Evolutionary conservation across 148 eudicot genomes (phyloP).

Genomic region (Cornus kousa): DNA sequence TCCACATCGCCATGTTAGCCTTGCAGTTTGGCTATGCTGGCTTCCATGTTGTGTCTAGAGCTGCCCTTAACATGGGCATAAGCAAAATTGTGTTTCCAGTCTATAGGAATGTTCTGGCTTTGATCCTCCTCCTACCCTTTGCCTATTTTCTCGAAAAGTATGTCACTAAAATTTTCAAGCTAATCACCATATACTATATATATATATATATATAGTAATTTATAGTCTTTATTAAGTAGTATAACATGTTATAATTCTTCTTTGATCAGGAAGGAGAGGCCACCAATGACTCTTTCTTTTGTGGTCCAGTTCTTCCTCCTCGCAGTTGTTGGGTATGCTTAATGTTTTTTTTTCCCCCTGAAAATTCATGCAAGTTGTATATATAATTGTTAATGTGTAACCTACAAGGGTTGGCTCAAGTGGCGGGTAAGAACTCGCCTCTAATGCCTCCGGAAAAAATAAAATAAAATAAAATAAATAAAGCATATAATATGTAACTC

Average conservation of each 20-base stretch:
- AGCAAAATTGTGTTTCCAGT: conserved; percentile 95
- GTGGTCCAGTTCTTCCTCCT: conserved; percentile 82
- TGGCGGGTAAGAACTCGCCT: no score
- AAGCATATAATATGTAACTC: no score
- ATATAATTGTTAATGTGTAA: background rate
- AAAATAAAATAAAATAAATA: no score
- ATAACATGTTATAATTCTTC: background rate
- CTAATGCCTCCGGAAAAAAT: no score
- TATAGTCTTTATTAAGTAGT: background rate
- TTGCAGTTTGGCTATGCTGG: conserved; percentile 95
- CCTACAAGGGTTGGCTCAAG: no score
- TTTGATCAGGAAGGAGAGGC: conserved; percentile 79
- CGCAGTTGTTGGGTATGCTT: conserved; percentile 75
- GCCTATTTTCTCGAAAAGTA: conserved; percentile 94
- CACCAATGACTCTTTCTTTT: conserved; percentile 69
- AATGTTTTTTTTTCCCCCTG: background rate
- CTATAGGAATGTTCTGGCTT: conserved; percentile 83
- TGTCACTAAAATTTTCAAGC: conserved; percentile 6
- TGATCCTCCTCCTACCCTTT: conserved; percentile 80
- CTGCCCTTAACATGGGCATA: conserved; percentile 97
- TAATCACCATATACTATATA: background rate
- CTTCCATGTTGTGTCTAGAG: conserved; percentile 93
- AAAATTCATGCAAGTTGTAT: background rate
- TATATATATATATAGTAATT: background rate
- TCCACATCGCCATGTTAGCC: conserved; percentile 80